Base-by-base conservation (phyloP, 2,329 filamentous ascomycete species). In the Calonectria naviculata region DNA sequence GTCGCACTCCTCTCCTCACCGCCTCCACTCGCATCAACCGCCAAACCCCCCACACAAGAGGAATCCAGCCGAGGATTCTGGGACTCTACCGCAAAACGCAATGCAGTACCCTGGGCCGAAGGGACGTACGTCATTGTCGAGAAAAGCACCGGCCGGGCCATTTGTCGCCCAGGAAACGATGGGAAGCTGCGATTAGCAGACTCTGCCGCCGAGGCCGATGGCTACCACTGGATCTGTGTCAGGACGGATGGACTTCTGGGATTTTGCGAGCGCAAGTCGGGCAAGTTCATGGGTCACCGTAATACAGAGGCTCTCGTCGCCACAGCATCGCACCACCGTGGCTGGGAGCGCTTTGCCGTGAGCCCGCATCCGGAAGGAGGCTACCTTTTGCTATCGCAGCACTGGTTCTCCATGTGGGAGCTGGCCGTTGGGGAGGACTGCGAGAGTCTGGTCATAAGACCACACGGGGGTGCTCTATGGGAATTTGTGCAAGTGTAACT, bases 361-460 rank as follows among this genome's bases (percentile, higher is more conserved):
- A 58, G 21, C 52, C 52, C 52, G 13, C 52, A 58, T 38, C 52
- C 52, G 6, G 52, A 58, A n/a, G 52, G 52, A 38, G 52, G 52
- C 17, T 58, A 38, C 13, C 13, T 58, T 5, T 36, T 58, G 52
- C 31, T 58, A 1, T 58, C 52, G 7, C 52, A 58, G 31, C 52
- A 58, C 7, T 58, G 52, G 52, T 28, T 58, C 10, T 58, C 52
- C 34, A 58, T 58, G 52, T 58, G 52, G 52, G 52, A 58, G 52
- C 10, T 58, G 2, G 52, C 31, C 7, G 24, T 58, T 4, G 52
- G n/a, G 19, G 52, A 58, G 5, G 52, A 58, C 9, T 9, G 34
- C 21, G 34, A 58, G 12, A 58, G 21, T 2, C 7, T 58, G 4
- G 15, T 38, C 2, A 58, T 58, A 17, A 24, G 52, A 19, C 52